Evolutionary conservation across 2,329 filamentous ascomycete genomes (phyloP).

Genomic region (Ceratocystis diversiconidia): DNA sequence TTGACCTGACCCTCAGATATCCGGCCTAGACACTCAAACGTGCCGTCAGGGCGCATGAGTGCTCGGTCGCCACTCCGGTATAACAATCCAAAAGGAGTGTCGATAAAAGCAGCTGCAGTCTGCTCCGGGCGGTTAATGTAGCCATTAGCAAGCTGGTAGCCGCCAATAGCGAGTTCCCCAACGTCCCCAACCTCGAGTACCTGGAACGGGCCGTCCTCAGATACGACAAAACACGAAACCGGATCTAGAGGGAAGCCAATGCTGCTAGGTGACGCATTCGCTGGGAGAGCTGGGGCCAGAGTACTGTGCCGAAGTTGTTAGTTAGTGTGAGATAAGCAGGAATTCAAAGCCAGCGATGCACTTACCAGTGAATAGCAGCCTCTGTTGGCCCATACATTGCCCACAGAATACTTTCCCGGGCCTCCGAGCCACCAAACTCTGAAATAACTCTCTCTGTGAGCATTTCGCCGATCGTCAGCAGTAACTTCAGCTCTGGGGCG

Average conservation of each 20-base stretch:
- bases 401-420: constrained; percentile 53
- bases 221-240: constrained; percentile 61
- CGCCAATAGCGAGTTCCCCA: constrained; percentile 72
- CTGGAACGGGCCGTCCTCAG: constrained; percentile 33
- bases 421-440: constrained; percentile 55
- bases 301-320: constrained; percentile 38
- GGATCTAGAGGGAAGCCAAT: constrained; percentile 71
- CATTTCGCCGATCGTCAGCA: constrained; percentile 90
- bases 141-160: constrained; percentile 60
- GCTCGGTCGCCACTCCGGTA: constrained; percentile 83
- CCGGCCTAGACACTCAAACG: constrained; percentile 70
- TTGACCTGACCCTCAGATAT: constrained; percentile 74
- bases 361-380: constrained; percentile 69
- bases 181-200: constrained; percentile 51
- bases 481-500: constrained; percentile 52
- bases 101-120: constrained; percentile 56
- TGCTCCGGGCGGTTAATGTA: constrained; percentile 74
- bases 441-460: constrained; percentile 60
- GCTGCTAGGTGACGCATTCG: constrained; percentile 43
- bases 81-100: constrained; percentile 51
- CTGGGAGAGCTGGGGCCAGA: constrained; percentile 48
- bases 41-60: constrained; percentile 49
- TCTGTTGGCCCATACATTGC: constrained; percentile 94
- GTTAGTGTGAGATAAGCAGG: neutral
- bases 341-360: neutral